These are phyloP conservation scores for Dactylellina cionopaga DNA, from an alignment of 2,329 filamentous ascomycete genomes.

Conservation along the genomic window DNA sequence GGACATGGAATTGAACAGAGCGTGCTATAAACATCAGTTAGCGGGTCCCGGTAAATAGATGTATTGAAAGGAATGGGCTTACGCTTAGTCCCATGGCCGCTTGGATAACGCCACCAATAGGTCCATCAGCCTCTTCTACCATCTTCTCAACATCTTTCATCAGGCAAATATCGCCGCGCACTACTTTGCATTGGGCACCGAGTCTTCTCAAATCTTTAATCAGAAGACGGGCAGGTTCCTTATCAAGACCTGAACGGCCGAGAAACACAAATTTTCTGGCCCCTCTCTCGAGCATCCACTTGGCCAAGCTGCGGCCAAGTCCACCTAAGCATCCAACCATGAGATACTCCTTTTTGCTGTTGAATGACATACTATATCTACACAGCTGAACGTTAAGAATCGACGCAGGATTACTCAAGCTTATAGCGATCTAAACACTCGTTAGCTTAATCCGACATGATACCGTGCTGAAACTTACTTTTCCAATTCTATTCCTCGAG, in stretches of 20 bases:
- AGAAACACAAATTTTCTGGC: conserved; percentile 65
- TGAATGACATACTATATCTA: conserved; percentile 22
- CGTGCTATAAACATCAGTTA: conserved; percentile 53
- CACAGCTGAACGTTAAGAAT: background rate
- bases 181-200: conserved; percentile 55
- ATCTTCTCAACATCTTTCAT: conserved; percentile 37
- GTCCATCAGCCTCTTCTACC: conserved; percentile 3
- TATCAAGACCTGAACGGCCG: conserved; percentile 61
- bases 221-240: conserved; percentile 55
- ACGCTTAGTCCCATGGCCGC: conserved; percentile 58
- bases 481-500: conserved; percentile 13
- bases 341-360: conserved; percentile 63
- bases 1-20: conserved; percentile 56
- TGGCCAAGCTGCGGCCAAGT: conserved; percentile 65
- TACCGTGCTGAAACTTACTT: too few species aligned
- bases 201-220: conserved; percentile 54
- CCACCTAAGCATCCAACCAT: conserved; percentile 67
- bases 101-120: conserved; percentile 59
- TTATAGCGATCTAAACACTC: too few species aligned
- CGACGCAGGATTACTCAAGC: background rate
- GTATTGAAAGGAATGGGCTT: background rate
- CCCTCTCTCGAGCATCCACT: conserved; percentile 66
- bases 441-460: too few species aligned
- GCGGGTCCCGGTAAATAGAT: too few species aligned
- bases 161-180: conserved; percentile 54